phyloP scores from a whole-genome alignment of 2,329 filamentous ascomycete genomes.

The Thielaviopsis musarum region DNA sequence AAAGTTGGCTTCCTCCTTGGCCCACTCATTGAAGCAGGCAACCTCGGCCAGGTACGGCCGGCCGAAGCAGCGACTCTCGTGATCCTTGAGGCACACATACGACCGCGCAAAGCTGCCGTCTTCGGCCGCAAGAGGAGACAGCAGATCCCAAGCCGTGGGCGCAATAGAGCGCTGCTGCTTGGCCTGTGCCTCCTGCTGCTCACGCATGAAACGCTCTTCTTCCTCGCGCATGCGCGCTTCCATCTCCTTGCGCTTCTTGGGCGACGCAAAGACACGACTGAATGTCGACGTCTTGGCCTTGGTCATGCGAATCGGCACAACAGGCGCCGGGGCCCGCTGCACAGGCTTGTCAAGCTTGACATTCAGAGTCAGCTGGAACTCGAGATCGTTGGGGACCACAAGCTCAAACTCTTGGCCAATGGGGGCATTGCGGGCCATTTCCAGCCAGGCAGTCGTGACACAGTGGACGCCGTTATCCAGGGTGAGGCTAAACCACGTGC shows the following conservation, averaged over 20 bases:
- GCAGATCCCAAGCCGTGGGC: constrained; percentile 67
- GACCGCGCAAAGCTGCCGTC: constrained; percentile 90
- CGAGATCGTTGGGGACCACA: constrained; percentile 91
- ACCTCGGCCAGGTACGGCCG: constrained; percentile 77
- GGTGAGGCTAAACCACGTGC: constrained; percentile 86
- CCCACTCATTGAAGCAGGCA: constrained; percentile 98
- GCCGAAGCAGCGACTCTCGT: constrained; percentile 76
- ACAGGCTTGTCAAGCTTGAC: constrained; percentile 81
- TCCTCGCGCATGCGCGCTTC: constrained; percentile 74
- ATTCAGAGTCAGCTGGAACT: constrained; percentile 93
- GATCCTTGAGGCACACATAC: constrained; percentile 86
- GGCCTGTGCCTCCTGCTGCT: constrained; percentile 47
- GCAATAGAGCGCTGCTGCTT: constrained; percentile 44
- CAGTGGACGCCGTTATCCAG: constrained; percentile 98
- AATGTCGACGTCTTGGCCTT: constrained; percentile 75
- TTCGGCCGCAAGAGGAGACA: constrained; percentile 71
- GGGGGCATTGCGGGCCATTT: constrained; percentile 77
- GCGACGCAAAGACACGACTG: constrained; percentile 80
- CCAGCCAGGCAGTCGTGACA: constrained; percentile 89
- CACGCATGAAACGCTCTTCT: constrained; percentile 51
- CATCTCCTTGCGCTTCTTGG: constrained; percentile 91
- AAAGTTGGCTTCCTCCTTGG: constrained; percentile 62
- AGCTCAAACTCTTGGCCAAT: constrained; percentile 98
- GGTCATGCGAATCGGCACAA: constrained; percentile 31
- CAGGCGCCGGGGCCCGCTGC: constrained; percentile 34